Evolutionary conservation across 2,329 filamentous ascomycete genomes (phyloP).

Genomic region (Calonectria fujianensis): DNA sequence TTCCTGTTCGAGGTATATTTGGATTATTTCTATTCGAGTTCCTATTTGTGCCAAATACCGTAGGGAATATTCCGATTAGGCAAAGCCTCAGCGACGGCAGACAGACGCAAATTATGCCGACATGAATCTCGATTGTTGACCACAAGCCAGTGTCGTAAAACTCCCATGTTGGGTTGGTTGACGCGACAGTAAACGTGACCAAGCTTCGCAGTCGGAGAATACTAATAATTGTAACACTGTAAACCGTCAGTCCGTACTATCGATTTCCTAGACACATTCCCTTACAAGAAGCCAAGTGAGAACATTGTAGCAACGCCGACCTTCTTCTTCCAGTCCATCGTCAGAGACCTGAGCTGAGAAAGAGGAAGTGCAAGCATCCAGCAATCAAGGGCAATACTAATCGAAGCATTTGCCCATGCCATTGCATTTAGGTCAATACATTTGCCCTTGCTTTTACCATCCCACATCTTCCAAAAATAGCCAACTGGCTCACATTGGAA

Average conservation of each 20-base stretch:
- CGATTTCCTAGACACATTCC: accelerated
- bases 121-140: neutral
- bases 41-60: neutral
- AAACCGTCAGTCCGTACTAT: neutral
- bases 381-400: neutral
- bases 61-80: neutral
- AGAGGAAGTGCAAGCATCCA: constrained; percentile 1
- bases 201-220: neutral
- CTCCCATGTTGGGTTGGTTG: neutral
- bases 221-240: neutral
- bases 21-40: neutral
- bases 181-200: neutral
- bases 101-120: neutral
- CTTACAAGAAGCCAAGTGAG: constrained; percentile 1
- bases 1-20: neutral
- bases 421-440: neutral
- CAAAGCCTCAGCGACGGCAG: neutral
- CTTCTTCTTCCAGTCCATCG: neutral
- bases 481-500: neutral
- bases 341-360: constrained; percentile 7
- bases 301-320: neutral
- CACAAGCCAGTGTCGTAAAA: neutral
- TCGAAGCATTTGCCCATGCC: constrained; percentile 6
- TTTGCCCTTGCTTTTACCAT: neutral
- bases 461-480: neutral